These are phyloP conservation scores for Eucalyptus viminalis DNA, from an alignment of 345 rosid genomes.

Conservation along the genomic window DNA sequence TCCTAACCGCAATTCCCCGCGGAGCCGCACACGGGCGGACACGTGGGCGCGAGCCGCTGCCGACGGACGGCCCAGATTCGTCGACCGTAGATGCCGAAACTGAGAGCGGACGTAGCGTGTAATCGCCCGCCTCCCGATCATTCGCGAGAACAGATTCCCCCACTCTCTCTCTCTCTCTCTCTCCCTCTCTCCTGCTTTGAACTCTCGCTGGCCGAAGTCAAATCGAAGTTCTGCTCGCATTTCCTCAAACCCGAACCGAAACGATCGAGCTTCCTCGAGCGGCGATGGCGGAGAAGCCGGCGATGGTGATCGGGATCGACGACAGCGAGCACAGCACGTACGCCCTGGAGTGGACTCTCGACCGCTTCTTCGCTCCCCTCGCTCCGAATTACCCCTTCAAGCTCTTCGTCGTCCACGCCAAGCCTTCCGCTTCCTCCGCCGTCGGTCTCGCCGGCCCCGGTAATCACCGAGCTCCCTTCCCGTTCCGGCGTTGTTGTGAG, in stretches of 20 bases:
- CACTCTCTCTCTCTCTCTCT: not conserved
- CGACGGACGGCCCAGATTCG: not conserved
- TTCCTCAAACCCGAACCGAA: not conserved
- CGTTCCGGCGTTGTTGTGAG: too few relatives aligned
- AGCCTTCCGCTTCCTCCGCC: conserved; percentile 46
- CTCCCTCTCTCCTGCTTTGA: not conserved
- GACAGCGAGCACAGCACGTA: conserved; percentile 43
- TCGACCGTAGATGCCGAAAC: not conserved
- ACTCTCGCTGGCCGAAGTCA: not conserved
- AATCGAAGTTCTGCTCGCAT: not conserved
- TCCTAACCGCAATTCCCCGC: not conserved
- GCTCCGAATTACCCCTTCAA: conserved; percentile 50
- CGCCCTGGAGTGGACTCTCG: conserved; percentile 85
- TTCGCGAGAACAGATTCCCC: not conserved
- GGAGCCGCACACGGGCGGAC: not conserved
- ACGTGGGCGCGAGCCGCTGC: not conserved
- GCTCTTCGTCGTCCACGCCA: conserved; percentile 72
- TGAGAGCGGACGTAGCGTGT: not conserved
- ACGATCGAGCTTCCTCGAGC: not conserved
- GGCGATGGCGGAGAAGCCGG: conserved; percentile 11
- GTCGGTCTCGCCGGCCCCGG: conserved; percentile 81
- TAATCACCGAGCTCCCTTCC: not conserved
- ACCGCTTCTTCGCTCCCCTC: conserved; percentile 55
- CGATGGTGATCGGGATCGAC: conserved; percentile 30
- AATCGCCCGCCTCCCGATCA: not conserved